phyloP scores from a whole-genome alignment of 768 basidiomycete species.

The Rickenella mellea region DNA sequence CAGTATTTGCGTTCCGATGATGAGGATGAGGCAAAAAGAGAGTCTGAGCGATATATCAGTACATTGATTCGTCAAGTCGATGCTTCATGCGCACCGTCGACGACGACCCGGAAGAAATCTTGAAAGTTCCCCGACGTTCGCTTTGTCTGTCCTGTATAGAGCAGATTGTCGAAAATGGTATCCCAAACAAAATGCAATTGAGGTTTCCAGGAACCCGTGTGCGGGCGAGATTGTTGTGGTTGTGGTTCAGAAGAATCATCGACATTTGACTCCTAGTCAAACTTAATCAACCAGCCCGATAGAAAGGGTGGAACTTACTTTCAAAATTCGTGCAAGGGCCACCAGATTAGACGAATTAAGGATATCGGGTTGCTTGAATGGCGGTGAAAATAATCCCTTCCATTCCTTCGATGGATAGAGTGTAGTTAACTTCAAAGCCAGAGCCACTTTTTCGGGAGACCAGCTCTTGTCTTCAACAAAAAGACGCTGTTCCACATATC shows the following conservation, averaged over 20 bases:
- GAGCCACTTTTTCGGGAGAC: slow-evolving; percentile 84
- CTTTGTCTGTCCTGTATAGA: slow-evolving; percentile 31
- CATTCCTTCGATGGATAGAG: slow-evolving; percentile 55
- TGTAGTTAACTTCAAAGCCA: slow-evolving; percentile 63
- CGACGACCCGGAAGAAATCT: slow-evolving; percentile 85
- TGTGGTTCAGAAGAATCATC: slow-evolving; percentile 45
- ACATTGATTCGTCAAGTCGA: neutral
- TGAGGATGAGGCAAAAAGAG: slow-evolving; percentile 74
- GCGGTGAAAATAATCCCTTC: slow-evolving; percentile 52
- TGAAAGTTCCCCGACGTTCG: slow-evolving; percentile 56
- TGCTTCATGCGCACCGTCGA: slow-evolving; percentile 87
- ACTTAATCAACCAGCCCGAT: slow-evolving; percentile 1
- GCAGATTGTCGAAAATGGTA: slow-evolving; percentile 65
- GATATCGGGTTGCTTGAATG: slow-evolving; percentile 68
- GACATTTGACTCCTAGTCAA: slow-evolving; percentile 41
- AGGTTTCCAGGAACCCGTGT: slow-evolving; percentile 69
- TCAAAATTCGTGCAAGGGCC: slow-evolving; percentile 66
- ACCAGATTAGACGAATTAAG: slow-evolving; percentile 66
- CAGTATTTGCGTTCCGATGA: slow-evolving; percentile 87
- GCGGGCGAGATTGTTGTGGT: slow-evolving; percentile 37
- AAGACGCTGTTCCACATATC: slow-evolving; percentile 37
- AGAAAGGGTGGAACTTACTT: slow-evolving; percentile 37
- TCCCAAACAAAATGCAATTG: slow-evolving; percentile 92
- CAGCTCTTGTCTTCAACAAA: slow-evolving; percentile 48
- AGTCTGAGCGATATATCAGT: slow-evolving; percentile 42